Base-by-base conservation (phyloP, 23 red algal species). In the Gracilaria gracilis region DNA sequence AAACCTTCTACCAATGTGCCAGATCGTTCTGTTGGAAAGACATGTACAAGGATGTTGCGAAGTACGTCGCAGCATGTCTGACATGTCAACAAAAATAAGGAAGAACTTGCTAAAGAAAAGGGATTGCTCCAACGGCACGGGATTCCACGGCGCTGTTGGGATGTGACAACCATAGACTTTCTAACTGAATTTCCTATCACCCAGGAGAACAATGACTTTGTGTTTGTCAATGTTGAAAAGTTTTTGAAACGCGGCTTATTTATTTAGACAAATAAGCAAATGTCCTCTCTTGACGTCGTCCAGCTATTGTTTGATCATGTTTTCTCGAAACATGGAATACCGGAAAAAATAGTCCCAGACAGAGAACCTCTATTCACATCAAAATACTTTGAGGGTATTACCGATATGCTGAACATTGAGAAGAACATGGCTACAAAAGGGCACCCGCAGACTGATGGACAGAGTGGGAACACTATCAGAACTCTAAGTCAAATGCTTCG, bases 151-250 rank as follows among this genome's bases (percentile, higher is more conserved):
- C 24, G 32, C 20, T 88, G 24, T n/a, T 88, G 69, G 85, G 66
- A 88, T 2, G 28, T 77, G 27, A 13, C 79, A 49, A 64, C 85
- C 6, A 66, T 53, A 16, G 85, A 88, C 42, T 78, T 88, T 34
- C 0, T 77, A 9, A 57, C 85, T 16, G 85, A 88, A 46, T 62
- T 78, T 35, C 51, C 70, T 24, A 57, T 23, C 14, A 35, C 9
- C 27, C 34, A 57, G 51, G 57, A 33, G n/a, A 40, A 28, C 20
- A 50, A 70, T 49, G 15, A 88, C 36, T 27, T 37, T 32, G 50
- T 88, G 17, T 53, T 78, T 57, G 69, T 88, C 32, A 66, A 79
- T 24, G 67, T 88, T 9, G 66, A 88, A 0, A 88, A 88, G 44
- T 39, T 88, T 25, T 76, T 46, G 53, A 88, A 88, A 61, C 85